Evolutionary conservation across 1,284 basidiomycete genomes (phyloP), one percentile per base, ranked within the genome.

Genomic region (Moesziomyces sp.): DNA sequence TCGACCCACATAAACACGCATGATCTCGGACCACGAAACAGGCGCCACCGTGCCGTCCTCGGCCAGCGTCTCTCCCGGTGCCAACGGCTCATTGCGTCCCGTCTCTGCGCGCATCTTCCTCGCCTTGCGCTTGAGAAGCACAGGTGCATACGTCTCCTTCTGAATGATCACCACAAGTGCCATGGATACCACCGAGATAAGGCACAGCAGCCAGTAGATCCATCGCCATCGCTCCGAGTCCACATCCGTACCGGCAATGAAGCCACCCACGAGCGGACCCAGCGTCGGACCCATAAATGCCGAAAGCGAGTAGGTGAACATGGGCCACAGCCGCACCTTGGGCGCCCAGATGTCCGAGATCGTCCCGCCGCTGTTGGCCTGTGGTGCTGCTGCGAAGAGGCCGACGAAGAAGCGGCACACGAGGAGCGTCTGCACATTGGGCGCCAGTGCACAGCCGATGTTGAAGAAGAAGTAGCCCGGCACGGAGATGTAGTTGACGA

Each of bases 321-420:
- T 76, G 16, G 71, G 70, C 71, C 74, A 74, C 9, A 61, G 50
- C 18, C 74, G 49, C 9, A 60, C 61, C 5, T 21, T 33, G 7
- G 65, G 66, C 23, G 56, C 11, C 55, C 58, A 76, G 8, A 76
- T 68, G 26, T 76, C 74, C 14, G 57, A 50, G 40, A 74, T 71
- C 1, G 58, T 73, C 6, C 69, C 74, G 10, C 71, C 70, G 1
- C 60, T 56, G 44, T 69, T 74, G 28, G 60, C 46, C 35, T 69
- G 70, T 3, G 74, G 60, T 8, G 70, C 70, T n/a, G 74, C 64
- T 33, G 65, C 74, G 46, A 74, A 73, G 40, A 78, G 52, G 8
- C 74, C 74, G n/a, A 63, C 65, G 43, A 78, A 57, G 33, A 77
- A 66, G 3, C 76, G 69, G 26, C 56, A 57, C n/a, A 74, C 63